A percentile compares a stretch with the other conserved stretches of the same genome.
phyloP scores from a whole-genome alignment of 1,284 basidiomycete genomes.

The Ceratorhiza oryzae-sativae region DNA sequence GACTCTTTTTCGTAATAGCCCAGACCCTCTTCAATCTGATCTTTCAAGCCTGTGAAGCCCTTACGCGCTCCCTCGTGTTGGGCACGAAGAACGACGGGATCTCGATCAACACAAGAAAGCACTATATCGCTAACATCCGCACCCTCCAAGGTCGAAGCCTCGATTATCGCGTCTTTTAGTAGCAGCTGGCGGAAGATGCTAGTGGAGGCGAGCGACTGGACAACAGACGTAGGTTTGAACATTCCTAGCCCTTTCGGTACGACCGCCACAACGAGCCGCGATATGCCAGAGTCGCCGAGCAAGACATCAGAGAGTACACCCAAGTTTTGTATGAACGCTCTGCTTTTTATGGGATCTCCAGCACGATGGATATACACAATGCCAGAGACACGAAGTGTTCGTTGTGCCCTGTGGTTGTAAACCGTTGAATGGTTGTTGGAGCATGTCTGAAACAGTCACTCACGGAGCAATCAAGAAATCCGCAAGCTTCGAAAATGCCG shows the following conservation, averaged over 20 bases:
- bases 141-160: no score
- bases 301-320: constrained; percentile 5
- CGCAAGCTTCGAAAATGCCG: not conserved
- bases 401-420: not conserved
- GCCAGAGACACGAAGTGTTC: not conserved
- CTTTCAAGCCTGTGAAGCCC: not conserved
- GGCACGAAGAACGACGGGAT: not conserved
- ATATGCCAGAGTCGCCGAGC: not conserved
- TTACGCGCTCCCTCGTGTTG: not conserved
- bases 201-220: no score
- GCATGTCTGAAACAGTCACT: no score
- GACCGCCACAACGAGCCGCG: constrained; percentile 10
- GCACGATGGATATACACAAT: constrained; percentile 18
- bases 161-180: no score
- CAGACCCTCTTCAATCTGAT: not conserved
- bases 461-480: not conserved
- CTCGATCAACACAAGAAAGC: not conserved
- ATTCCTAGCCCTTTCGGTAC: not conserved
- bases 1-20: not conserved
- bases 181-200: no score
- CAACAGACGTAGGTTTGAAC: not conserved
- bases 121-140: no score
- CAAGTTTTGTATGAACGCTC: not conserved
- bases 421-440: no score
- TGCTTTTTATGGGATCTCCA: not conserved